Evolutionary conservation across 257 asterid genomes (phyloP), one percentile per base, ranked within the genome.

Genomic region (Catharanthus roseus): DNA sequence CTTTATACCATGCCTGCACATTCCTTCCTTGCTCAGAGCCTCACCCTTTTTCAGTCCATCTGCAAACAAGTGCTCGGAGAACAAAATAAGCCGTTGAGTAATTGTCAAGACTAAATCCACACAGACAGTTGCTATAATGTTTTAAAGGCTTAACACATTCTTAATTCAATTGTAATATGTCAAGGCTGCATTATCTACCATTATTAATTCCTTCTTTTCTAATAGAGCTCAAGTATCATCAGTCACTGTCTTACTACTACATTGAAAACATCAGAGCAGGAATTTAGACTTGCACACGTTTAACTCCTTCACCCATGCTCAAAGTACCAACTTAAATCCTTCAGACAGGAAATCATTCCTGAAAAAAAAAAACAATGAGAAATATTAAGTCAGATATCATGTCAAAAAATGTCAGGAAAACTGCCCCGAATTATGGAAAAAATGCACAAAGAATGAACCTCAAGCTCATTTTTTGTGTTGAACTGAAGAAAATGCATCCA

Each of bases 291-390:
- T n/a, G n/a, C n/a, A n/a, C n/a, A n/a, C n/a, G n/a, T n/a, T n/a
- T n/a, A n/a, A n/a, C n/a, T n/a, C n/a, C n/a, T n/a, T n/a, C n/a
- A n/a, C n/a, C n/a, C n/a, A n/a, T n/a, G 21, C 33, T 56, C 61
- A 88, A 45, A 90, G 91, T 65, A 82, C 87, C 82, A 90, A 67
- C 78, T 88, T 88, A 79, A 90, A 85, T 65, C 92, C 96, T 85
- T 82, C 84, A 0, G 95, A 88, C 65, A 88, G 81, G 79, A 82
- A 85, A 76, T 81, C 84, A 67, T 86, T 89, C 85, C 90, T 89
- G 83, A 23, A 8, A 63, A 23, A 44, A 6, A 76, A 45, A 28
- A 64, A n/a, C n/a, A n/a, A n/a, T 38, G 65, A 19, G 58, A 5
- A 54, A 69, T 26, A 42, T 26, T 58, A 24, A 60, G 39, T 33